These are phyloP conservation scores for Trichoderma koningii DNA, from an alignment of 2,329 filamentous ascomycete genomes.

Conservation along the genomic window DNA sequence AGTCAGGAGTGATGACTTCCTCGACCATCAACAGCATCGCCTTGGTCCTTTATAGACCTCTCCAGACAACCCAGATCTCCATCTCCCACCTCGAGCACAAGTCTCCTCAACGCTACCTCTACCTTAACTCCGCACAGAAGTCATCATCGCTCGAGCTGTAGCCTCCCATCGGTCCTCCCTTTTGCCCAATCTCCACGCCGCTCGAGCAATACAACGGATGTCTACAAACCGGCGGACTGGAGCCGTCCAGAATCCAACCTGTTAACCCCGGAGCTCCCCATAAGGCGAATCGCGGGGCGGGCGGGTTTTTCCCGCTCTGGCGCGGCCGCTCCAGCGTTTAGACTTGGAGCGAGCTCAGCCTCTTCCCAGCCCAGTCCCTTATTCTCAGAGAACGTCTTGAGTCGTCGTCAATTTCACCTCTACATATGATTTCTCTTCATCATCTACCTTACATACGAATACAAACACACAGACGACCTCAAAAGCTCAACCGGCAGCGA, in stretches of 20 bases:
- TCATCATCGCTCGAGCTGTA: neutral
- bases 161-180: neutral
- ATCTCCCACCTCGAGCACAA: neutral
- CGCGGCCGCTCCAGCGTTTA: slow-evolving; percentile 20
- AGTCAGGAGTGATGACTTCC: no score
- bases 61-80: neutral
- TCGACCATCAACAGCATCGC: neutral
- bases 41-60: slow-evolving; percentile 16
- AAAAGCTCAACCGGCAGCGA: neutral
- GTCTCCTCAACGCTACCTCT: neutral
- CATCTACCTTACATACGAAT: neutral
- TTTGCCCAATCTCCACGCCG: neutral
- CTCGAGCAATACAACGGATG: neutral
- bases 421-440: neutral
- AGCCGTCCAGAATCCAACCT: neutral
- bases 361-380: neutral
- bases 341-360: neutral
- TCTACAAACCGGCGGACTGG: neutral
- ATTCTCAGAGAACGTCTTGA: neutral
- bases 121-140: slow-evolving; percentile 12
- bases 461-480: neutral
- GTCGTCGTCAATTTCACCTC: neutral
- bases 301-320: slow-evolving; percentile 11
- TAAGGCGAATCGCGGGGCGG: neutral
- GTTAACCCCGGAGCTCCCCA: slow-evolving; percentile 11